Percentiles rank a stretch among this genome's conserved stretches.
Evolutionary conservation across 1,139 yeast genomes (phyloP).

Genomic region (Saccharomyces hybrid): DNA sequence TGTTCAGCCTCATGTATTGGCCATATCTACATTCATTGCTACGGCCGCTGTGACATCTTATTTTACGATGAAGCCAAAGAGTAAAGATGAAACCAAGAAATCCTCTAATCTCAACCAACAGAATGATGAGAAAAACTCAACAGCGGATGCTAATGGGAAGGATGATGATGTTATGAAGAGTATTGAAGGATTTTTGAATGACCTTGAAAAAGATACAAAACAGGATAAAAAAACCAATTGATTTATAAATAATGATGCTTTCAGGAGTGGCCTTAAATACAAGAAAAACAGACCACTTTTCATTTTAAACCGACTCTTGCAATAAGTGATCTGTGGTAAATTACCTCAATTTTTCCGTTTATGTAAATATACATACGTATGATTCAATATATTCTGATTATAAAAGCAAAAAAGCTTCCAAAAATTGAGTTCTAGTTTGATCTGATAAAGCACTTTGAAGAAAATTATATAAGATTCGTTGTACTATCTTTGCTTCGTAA

Average conservation of each 20-base stretch:
- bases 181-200: background rate
- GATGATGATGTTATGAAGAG: slow-evolving; percentile 11
- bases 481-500: too few species aligned
- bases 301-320: background rate
- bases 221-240: background rate
- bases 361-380: background rate
- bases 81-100: slow-evolving; percentile 3
- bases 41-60: slow-evolving; percentile 33
- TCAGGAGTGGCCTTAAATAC: too few species aligned
- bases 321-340: background rate
- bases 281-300: background rate
- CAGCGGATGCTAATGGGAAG: slow-evolving; percentile 2
- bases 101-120: background rate
- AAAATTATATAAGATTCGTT: too few species aligned
- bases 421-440: background rate
- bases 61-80: slow-evolving; percentile 18
- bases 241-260: background rate
- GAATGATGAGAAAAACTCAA: background rate
- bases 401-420: background rate
- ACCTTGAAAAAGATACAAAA: background rate
- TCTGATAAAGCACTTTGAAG: too few species aligned
- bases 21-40: slow-evolving; percentile 33
- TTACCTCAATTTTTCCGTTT: background rate
- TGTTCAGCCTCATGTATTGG: slow-evolving; percentile 48
- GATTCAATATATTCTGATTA: background rate